Evolutionary conservation across 1,284 basidiomycete species (phyloP).

Genomic region (Ustilago nuda): DNA sequence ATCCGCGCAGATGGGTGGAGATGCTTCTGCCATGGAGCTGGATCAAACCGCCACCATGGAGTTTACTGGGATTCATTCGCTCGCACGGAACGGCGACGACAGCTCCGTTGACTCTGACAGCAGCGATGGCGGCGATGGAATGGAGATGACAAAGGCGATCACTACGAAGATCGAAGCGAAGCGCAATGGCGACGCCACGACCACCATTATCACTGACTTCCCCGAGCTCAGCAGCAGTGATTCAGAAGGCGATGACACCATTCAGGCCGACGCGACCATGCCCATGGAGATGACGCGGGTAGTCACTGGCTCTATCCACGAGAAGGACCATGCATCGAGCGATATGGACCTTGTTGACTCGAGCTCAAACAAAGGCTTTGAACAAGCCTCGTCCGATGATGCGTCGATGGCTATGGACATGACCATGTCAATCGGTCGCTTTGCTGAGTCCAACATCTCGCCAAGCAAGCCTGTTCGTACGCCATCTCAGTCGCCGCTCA

Average conservation of each 20-base stretch:
- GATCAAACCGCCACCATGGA: conserved; percentile 53
- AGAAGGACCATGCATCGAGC: conserved; percentile 45
- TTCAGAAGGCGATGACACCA: conserved; percentile 41
- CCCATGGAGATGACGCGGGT: conserved; percentile 53
- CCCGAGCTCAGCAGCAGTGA: conserved; percentile 32
- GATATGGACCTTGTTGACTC: conserved; percentile 49
- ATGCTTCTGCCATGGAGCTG: conserved; percentile 30
- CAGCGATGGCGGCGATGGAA: conserved; percentile 33
- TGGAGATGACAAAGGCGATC: conserved; percentile 53
- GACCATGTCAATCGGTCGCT: conserved; percentile 50
- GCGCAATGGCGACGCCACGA: conserved; percentile 38
- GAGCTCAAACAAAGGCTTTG: conserved; percentile 24
- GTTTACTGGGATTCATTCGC: conserved; percentile 41
- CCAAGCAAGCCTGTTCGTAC: conserved; percentile 30
- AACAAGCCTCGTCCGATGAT: conserved; percentile 30
- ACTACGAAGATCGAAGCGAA: conserved; percentile 50
- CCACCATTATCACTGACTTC: conserved; percentile 41
- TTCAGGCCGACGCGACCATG: conserved; percentile 39
- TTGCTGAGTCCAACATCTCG: conserved; percentile 25
- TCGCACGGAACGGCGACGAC: conserved; percentile 4
- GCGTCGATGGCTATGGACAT: conserved; percentile 55
- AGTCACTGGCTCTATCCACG: conserved; percentile 42
- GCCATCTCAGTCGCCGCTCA: conserved; percentile 13
- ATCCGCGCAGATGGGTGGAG: not conserved
- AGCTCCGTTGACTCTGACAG: conserved; percentile 29